Evolutionary conservation across 2,329 filamentous ascomycete species (phyloP), one percentile per base, ranked within the genome.

Genomic region (Dactylellina sp.): DNA sequence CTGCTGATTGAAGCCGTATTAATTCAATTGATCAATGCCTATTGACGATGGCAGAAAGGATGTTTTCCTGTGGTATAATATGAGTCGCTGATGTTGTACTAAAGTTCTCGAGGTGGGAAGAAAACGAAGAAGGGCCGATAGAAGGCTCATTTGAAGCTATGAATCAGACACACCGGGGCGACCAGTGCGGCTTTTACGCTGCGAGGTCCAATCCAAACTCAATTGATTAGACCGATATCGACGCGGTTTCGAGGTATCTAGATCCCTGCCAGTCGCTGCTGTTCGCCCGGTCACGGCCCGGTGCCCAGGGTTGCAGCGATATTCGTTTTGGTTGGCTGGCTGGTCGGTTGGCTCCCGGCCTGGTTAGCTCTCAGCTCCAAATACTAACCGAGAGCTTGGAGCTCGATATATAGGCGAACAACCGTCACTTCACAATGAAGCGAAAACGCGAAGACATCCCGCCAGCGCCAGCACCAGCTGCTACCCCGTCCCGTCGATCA

Each of bases 381-480:
- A 46, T 37, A 46, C 39, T 35, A 46, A 53, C 5, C 9, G 9
- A 32, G 28, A 32, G 47, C 55, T 50, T 28, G 46, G 20, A 50
- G 25, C 25, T 39, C 35, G 22, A 40, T 9, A 53, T 42, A 39
- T 35, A 40, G 11, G 18, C 37, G 22, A 9, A n/a, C 32, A 37
- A 22, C 49, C 25, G 14, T 60, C 49, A 46, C 53, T 16, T 14
- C 37, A 42, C 57, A 16, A 68, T 75, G 70, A 75, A 75, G 42
- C 61, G 70, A 47, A 75, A 75, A 63, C 61, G 70, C 56, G 70
- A 66, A 44, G 70, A 66, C 40, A 61, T 56, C 39, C 68, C 70
- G 11, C 40, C 61, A 24, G 40, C 50, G 6, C 47, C 61, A 63
- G 42, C 61, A 46, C 55, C 61, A 22, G 39, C 61, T 35, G 65